Conservation (phyloP, 1,139 yeast genomes). For the Taphrina wiesneri region DNA sequence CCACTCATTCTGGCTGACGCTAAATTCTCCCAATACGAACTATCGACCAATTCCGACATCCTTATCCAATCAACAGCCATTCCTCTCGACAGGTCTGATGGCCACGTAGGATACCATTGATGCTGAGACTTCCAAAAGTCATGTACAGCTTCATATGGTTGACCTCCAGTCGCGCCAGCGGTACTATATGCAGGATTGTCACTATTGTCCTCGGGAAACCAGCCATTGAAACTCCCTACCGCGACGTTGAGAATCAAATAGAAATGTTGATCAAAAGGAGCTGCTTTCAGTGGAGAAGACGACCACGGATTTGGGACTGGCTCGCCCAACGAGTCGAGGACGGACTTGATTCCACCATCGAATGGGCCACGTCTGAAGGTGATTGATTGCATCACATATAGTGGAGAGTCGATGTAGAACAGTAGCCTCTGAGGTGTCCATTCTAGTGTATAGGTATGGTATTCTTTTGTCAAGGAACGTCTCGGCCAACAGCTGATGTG, state of each 20-base stretch:
- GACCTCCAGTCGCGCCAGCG: slow-evolving; percentile 17
- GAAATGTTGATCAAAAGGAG: slow-evolving; percentile 39
- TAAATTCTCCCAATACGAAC: slow-evolving; percentile 14
- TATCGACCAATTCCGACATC: slow-evolving; percentile 23
- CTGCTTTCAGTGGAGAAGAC: slow-evolving; percentile 33
- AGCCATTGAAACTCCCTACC: slow-evolving; percentile 40
- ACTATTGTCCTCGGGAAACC: slow-evolving; percentile 36
- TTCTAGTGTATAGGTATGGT: slow-evolving; percentile 38
- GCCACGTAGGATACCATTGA: slow-evolving; percentile 32
- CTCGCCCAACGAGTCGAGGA: slow-evolving; percentile 37
- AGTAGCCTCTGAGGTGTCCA: slow-evolving; percentile 38
- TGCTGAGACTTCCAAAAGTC: slow-evolving; percentile 32
- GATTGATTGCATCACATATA: slow-evolving; percentile 37
- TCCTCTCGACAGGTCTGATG: slow-evolving; percentile 8
- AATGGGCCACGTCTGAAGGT: slow-evolving; percentile 35
- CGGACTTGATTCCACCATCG: slow-evolving; percentile 35
- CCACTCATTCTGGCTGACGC: slow-evolving; percentile 21
- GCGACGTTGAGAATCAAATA: slow-evolving; percentile 39
- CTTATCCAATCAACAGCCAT: slow-evolving; percentile 33
- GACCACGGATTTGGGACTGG: slow-evolving; percentile 38
- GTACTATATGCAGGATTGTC: slow-evolving; percentile 37
- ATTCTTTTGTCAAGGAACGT: slow-evolving; percentile 32
- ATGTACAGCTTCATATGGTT: slow-evolving; percentile 26
- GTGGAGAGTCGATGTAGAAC: slow-evolving; percentile 38
- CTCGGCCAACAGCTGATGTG: slow-evolving; percentile 33